Percentiles rank a stretch among this genome's conserved stretches.
phyloP scores from a whole-genome alignment of 768 basidiomycete genomes.

The Holtermannia corniformis region DNA sequence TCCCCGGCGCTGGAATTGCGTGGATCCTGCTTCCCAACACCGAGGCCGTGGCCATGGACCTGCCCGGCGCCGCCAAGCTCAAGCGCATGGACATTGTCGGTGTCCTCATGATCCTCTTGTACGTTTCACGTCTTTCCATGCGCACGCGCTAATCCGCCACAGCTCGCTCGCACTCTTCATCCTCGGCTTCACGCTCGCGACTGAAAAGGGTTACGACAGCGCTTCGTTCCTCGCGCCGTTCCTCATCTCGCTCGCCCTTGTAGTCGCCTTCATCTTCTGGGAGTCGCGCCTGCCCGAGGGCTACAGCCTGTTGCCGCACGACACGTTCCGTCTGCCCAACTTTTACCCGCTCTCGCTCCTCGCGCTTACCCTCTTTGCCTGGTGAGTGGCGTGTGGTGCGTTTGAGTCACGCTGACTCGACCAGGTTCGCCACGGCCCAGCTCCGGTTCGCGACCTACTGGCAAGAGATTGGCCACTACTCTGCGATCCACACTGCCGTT shows the following conservation, averaged over 20 bases:
- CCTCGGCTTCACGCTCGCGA: constrained; percentile 34
- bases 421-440: constrained; percentile 24
- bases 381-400: constrained; percentile 5
- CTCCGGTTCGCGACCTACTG: constrained; percentile 35
- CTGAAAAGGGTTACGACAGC: constrained; percentile 26
- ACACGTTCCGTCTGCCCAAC: constrained; percentile 32
- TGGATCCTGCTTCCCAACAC: constrained; percentile 35
- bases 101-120: constrained; percentile 26
- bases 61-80: constrained; percentile 23
- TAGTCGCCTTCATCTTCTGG: constrained; percentile 29
- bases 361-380: constrained; percentile 31
- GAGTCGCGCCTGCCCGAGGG: constrained; percentile 24
- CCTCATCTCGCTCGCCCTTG: constrained; percentile 24
- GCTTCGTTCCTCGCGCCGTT: constrained; percentile 36
- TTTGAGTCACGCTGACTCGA: neutral
- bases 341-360: constrained; percentile 31
- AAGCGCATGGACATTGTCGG: constrained; percentile 37
- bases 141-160: too few species aligned
- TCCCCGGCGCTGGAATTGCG: constrained; percentile 23
- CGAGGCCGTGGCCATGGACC: constrained; percentile 27
- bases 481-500: constrained; percentile 32
- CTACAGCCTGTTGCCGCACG: constrained; percentile 31
- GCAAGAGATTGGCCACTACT: constrained; percentile 24
- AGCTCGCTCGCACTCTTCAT: constrained; percentile 33
- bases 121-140: too few species aligned